Conservation (phyloP, 768 basidiomycete species). For the Serendipita sp. region DNA sequence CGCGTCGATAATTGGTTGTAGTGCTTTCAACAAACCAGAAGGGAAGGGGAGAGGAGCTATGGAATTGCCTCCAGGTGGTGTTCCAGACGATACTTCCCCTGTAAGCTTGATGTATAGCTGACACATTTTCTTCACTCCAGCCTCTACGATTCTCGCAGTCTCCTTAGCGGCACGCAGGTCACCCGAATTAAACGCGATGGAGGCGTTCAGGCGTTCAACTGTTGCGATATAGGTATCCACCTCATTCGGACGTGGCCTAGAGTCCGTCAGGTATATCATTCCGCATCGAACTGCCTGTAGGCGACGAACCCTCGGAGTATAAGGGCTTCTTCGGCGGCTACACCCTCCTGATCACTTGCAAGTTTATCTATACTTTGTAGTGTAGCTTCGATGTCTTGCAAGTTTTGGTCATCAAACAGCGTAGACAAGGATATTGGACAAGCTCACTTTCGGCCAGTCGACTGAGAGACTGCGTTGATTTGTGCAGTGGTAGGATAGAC, state of each 20-base stretch:
- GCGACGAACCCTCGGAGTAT: constrained; percentile 55
- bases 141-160: constrained; percentile 48
- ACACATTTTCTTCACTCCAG: constrained; percentile 65
- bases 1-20: constrained; percentile 47
- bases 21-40: constrained; percentile 31
- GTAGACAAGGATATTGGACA: not conserved
- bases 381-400: constrained; percentile 64
- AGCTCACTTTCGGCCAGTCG: constrained; percentile 53
- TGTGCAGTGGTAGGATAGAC: constrained; percentile 70
- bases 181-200: constrained; percentile 57
- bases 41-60: constrained; percentile 42
- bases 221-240: constrained; percentile 53
- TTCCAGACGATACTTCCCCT: constrained; percentile 71
- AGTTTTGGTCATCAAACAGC: too few species aligned
- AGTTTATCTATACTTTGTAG: constrained; percentile 65
- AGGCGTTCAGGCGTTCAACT: constrained; percentile 60
- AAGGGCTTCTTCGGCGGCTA: constrained; percentile 61
- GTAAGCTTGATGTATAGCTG: constrained; percentile 77
- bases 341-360: constrained; percentile 56
- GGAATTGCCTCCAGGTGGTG: constrained; percentile 47
- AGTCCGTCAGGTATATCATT: not conserved
- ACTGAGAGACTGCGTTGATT: constrained; percentile 60
- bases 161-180: constrained; percentile 20
- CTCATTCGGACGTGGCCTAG: constrained; percentile 56
- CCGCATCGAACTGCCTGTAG: not conserved